phyloP scores from a whole-genome alignment of 495 filamentous ascomycete genomes.

The Pseudomonodictys pantanalensis region DNA sequence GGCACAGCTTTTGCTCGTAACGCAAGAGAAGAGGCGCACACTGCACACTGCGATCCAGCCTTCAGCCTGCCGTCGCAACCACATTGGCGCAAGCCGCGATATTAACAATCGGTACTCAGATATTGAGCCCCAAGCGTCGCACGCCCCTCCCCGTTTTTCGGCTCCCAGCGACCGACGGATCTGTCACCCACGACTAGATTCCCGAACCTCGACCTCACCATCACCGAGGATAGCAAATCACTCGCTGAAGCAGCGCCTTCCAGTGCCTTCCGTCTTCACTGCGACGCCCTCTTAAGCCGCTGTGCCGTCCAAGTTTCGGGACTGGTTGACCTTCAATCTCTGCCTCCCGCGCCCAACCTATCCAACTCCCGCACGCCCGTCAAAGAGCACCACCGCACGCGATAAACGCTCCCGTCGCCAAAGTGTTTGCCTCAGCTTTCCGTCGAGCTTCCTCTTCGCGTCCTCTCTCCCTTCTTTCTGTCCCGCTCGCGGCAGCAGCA shows the following conservation, averaged over 20 bases:
- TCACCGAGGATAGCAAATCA: slow-evolving; percentile 2
- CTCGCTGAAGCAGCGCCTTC: not conserved
- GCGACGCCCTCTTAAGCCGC: not conserved
- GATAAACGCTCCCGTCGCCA: slow-evolving; percentile 46
- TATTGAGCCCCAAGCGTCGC: not conserved
- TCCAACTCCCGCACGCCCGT: not conserved
- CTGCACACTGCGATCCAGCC: not conserved
- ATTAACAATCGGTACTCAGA: not conserved
- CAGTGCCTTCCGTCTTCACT: slow-evolving; percentile 9
- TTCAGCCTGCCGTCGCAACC: not conserved
- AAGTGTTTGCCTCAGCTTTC: slow-evolving; percentile 82
- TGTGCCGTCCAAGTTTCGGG: not conserved
- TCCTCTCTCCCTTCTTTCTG: slow-evolving; percentile 58
- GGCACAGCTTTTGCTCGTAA: not conserved
- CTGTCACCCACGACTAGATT: slow-evolving; percentile 11
- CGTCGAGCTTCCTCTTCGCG: slow-evolving; percentile 59
- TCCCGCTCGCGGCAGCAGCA: slow-evolving; percentile 63
- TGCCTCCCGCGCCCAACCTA: too few species aligned
- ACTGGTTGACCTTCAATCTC: too few species aligned
- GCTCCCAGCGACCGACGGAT: slow-evolving; percentile 12
- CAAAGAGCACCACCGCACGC: not conserved
- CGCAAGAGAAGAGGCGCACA: not conserved
- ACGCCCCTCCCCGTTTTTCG: slow-evolving; percentile 1
- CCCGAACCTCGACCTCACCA: slow-evolving; percentile 14
- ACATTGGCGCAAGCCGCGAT: not conserved